Evolutionary conservation across 306 rosid genomes (phyloP).

Genomic region (Cucumis hystrix): DNA sequence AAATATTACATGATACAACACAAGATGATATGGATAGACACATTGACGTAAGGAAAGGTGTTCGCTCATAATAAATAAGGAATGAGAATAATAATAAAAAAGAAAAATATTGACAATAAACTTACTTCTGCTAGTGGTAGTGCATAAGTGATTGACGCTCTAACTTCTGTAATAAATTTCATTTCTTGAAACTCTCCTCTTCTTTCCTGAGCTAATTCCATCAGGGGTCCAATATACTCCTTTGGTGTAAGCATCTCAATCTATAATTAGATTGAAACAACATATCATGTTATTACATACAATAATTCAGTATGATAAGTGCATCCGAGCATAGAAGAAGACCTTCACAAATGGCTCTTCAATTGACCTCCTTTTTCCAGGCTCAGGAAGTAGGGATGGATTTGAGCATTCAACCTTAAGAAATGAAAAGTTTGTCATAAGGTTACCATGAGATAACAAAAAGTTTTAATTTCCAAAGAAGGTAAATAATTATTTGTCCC

Average conservation of each 20-base stretch:
- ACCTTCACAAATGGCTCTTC: slow-evolving; percentile 70
- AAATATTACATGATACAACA: too few species aligned
- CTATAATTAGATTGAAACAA: slow-evolving; percentile 20
- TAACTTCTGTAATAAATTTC: slow-evolving; percentile 72
- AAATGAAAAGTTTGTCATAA: not conserved
- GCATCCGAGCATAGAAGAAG: not conserved
- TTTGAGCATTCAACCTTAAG: slow-evolving; percentile 55
- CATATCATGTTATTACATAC: not conserved
- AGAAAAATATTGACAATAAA: not conserved
- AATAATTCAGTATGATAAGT: not conserved
- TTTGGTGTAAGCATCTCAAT: slow-evolving; percentile 91
- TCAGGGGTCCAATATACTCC: slow-evolving; percentile 75
- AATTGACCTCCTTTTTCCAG: slow-evolving; percentile 54
- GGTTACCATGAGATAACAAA: slow-evolving; percentile 1
- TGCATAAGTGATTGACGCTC: slow-evolving; percentile 67
- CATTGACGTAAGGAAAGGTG: too few species aligned
- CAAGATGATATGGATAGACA: too few species aligned
- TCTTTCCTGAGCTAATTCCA: slow-evolving; percentile 96
- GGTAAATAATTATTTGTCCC: not conserved
- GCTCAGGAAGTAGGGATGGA: slow-evolving; percentile 73
- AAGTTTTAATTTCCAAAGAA: not conserved
- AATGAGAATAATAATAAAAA: too few species aligned
- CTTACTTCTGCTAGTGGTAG: slow-evolving; percentile 79
- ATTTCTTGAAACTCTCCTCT: slow-evolving; percentile 82
- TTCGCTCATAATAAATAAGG: too few species aligned